A percentile compares a stretch with the other conserved stretches of the same genome.
phyloP scores from a whole-genome alignment of 768 basidiomycete genomes.

The Hirschioporus abietinus region DNA sequence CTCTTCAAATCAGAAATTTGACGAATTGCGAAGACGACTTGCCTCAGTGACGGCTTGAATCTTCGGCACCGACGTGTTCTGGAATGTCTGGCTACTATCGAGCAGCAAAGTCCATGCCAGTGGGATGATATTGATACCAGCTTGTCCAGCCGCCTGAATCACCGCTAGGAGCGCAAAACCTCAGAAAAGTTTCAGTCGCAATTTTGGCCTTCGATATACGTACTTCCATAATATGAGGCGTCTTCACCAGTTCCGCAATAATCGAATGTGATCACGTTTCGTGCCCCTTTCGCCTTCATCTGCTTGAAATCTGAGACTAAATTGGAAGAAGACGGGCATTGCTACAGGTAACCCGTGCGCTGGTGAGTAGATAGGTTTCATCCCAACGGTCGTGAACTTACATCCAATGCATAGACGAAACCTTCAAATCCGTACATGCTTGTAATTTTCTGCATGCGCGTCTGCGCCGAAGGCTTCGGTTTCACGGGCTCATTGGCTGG shows the following conservation, averaged over 20 bases:
- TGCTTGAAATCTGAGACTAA: background rate
- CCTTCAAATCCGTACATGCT: slow-evolving; percentile 5
- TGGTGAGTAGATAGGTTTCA: background rate
- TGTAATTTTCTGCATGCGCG: slow-evolving; percentile 2
- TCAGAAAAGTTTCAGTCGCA: background rate
- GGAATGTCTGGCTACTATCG: background rate
- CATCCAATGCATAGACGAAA: slow-evolving; percentile 4
- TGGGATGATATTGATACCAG: slow-evolving; percentile 5
- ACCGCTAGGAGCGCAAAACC: background rate
- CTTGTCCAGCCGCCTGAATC: background rate
- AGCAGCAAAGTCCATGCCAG: background rate
- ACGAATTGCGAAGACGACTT: background rate
- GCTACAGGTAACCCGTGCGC: background rate
- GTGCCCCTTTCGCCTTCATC: background rate
- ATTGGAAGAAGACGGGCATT: background rate
- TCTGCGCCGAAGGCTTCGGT: background rate
- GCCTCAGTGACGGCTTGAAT: slow-evolving; percentile 2
- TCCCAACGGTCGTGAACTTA: background rate
- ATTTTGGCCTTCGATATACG: background rate
- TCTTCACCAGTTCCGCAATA: background rate
- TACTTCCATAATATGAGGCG: background rate
- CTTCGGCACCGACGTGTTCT: background rate
- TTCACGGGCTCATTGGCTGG: background rate
- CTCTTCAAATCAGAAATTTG: background rate
- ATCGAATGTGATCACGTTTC: slow-evolving; percentile 3